A percentile compares a stretch with the other conserved stretches of the same genome.
These are phyloP conservation scores for Aureobasidium sp. DNA, from an alignment of 2,329 filamentous ascomycete species.

Conservation along the genomic window DNA sequence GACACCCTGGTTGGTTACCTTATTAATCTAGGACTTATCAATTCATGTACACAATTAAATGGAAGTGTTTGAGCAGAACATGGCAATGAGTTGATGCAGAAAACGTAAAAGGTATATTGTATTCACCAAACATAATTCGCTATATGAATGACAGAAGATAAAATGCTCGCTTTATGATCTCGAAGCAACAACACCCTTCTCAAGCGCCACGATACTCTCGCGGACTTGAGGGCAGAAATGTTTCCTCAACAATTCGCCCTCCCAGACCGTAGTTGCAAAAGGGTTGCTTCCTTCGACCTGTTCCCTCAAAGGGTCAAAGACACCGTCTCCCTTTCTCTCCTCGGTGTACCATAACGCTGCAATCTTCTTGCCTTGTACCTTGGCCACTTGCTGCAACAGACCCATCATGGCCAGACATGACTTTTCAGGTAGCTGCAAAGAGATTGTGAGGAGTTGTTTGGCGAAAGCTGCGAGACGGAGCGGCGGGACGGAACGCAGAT, in stretches of 20 bases:
- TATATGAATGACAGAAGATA: neutral
- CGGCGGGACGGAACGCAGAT: slow-evolving; percentile 69
- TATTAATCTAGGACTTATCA: too few relatives aligned
- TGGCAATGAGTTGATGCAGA: too few relatives aligned
- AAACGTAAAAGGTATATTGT: neutral
- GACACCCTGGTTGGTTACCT: neutral
- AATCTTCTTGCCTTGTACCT: slow-evolving; percentile 75
- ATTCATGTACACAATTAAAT: too few relatives aligned
- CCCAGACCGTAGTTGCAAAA: slow-evolving; percentile 86
- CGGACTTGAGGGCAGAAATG: slow-evolving; percentile 85
- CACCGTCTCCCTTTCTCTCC: slow-evolving; percentile 83
- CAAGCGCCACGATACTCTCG: slow-evolving; percentile 43
- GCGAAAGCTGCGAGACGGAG: slow-evolving; percentile 83
- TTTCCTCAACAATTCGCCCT: slow-evolving; percentile 74
- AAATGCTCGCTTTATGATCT: neutral
- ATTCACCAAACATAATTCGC: neutral
- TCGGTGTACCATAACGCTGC: slow-evolving; percentile 89
- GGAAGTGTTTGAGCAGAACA: rapidly evolving
- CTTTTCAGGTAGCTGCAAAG: slow-evolving; percentile 86
- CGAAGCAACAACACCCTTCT: slow-evolving; percentile 13
- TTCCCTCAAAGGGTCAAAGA: slow-evolving; percentile 59
- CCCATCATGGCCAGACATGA: slow-evolving; percentile 73
- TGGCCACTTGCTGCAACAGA: slow-evolving; percentile 69
- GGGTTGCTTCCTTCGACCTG: slow-evolving; percentile 84
- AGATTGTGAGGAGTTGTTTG: slow-evolving; percentile 78